A percentile compares a stretch with the other conserved stretches of the same genome.
phyloP scores from a whole-genome alignment of 257 asterid genomes.

The Solanum piurae region DNA sequence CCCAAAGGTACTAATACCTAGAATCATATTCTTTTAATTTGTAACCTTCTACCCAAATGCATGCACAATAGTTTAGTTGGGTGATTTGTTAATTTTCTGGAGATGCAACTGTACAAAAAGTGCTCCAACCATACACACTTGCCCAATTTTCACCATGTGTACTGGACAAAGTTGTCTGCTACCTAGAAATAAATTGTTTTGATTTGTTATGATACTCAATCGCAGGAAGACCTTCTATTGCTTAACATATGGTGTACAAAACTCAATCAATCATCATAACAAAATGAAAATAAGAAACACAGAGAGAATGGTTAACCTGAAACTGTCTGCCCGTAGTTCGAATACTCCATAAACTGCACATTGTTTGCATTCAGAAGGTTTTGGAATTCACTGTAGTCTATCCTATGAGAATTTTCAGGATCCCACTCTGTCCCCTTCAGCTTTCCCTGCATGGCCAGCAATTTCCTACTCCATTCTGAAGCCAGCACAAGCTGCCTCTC shows the following conservation, averaged over 20 bases:
- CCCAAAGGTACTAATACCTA: background rate
- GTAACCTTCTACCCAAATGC: background rate
- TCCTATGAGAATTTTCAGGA: slow-evolving; percentile 68
- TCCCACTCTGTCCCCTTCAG: slow-evolving; percentile 95
- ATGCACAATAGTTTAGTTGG: background rate
- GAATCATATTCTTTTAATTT: background rate
- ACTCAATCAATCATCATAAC: background rate
- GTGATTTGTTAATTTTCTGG: background rate
- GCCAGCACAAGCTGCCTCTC: slow-evolving; percentile 97
- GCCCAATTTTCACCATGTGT: background rate
- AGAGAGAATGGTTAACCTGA: slow-evolving; percentile 45
- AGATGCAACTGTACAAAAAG: background rate
- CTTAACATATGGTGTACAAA: background rate
- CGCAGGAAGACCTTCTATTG: background rate
- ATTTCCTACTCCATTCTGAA: slow-evolving; percentile 91
- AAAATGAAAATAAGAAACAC: background rate
- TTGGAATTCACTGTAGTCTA: slow-evolving; percentile 79
- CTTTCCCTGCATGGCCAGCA: slow-evolving; percentile 74
- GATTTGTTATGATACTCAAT: background rate
- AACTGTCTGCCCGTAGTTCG: slow-evolving; percentile 88
- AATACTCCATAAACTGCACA: slow-evolving; percentile 89
- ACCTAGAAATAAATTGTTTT: background rate
- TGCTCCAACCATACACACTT: background rate
- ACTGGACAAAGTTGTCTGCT: background rate
- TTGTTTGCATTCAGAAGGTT: slow-evolving; percentile 74